phyloP scores from a whole-genome alignment of 2,329 filamentous ascomycete species.

The Beauveria caledonica region DNA sequence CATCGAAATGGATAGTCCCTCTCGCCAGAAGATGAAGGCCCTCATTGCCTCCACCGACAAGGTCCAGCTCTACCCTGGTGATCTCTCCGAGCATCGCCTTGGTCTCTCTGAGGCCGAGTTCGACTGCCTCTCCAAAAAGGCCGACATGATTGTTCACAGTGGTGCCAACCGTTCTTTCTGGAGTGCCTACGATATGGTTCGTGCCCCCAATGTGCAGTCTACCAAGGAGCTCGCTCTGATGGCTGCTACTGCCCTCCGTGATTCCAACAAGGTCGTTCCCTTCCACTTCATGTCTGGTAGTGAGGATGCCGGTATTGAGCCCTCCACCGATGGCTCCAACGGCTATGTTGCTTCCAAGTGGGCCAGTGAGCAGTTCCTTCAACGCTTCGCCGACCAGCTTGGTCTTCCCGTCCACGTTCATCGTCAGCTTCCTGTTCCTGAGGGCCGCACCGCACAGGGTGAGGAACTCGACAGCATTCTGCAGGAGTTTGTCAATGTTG shows the following conservation, averaged over 20 bases:
- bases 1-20: conserved; percentile 9
- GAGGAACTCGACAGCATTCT: conserved; percentile 12
- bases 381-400: conserved; percentile 14
- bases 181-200: conserved; percentile 29
- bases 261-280: conserved; percentile 18
- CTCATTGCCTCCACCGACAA: conserved; percentile 19
- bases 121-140: conserved; percentile 20
- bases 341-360: conserved; percentile 28
- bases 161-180: conserved; percentile 34
- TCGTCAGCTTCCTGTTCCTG: conserved; percentile 12
- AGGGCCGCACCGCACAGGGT: conserved; percentile 9
- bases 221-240: conserved; percentile 27
- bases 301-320: conserved; percentile 14
- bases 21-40: conserved; percentile 8
- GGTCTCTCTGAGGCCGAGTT: conserved; percentile 28
- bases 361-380: conserved; percentile 25
- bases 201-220: conserved; percentile 26
- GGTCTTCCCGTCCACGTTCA: conserved; percentile 13
- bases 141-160: conserved; percentile 45
- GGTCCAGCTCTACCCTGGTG: conserved; percentile 27
- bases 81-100: conserved; percentile 26
- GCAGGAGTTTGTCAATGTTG: conserved; percentile 12
- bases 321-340: conserved; percentile 16
- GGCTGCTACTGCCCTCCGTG: conserved; percentile 17
- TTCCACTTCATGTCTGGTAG: conserved; percentile 31